Percentiles rank a stretch among this genome's conserved stretches.
phyloP scores from a whole-genome alignment of 441 rosid species.

The Isatis lusitanica region DNA sequence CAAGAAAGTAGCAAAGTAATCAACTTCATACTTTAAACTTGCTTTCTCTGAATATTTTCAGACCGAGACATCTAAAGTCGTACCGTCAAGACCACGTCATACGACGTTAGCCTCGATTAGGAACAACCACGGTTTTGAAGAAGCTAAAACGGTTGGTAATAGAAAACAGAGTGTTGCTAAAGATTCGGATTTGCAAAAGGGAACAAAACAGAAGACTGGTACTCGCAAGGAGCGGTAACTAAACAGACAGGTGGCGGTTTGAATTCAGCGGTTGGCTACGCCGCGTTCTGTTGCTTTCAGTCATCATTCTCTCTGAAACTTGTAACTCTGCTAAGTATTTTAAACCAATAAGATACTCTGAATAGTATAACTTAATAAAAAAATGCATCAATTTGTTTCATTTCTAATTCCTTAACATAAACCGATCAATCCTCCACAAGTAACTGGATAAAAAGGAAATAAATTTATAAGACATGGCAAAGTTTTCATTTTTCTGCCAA shows the following conservation, averaged over 20 bases:
- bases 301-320: background rate
- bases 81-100: constrained; percentile 13
- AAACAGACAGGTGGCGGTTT: background rate
- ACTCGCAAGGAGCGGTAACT: background rate
- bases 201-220: constrained; percentile 15
- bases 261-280: background rate
- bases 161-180: constrained; percentile 8
- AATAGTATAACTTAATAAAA: background rate
- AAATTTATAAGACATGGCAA: background rate
- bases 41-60: constrained; percentile 9
- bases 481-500: background rate
- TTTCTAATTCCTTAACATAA: background rate
- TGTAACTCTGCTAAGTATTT: constrained; percentile 11
- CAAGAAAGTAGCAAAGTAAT: background rate
- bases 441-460: background rate
- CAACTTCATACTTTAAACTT: background rate
- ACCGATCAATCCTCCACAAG: background rate
- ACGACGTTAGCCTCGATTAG: background rate
- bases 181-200: constrained; percentile 18
- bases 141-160: constrained; percentile 4
- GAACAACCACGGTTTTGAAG: constrained; percentile 17
- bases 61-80: constrained; percentile 12
- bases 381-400: background rate
- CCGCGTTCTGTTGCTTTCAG: background rate
- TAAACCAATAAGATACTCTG: constrained; percentile 9